Evolutionary conservation across 257 asterid genomes (phyloP), one percentile per base, ranked within the genome.

Genomic region (Nicotiana benthamiana): DNA sequence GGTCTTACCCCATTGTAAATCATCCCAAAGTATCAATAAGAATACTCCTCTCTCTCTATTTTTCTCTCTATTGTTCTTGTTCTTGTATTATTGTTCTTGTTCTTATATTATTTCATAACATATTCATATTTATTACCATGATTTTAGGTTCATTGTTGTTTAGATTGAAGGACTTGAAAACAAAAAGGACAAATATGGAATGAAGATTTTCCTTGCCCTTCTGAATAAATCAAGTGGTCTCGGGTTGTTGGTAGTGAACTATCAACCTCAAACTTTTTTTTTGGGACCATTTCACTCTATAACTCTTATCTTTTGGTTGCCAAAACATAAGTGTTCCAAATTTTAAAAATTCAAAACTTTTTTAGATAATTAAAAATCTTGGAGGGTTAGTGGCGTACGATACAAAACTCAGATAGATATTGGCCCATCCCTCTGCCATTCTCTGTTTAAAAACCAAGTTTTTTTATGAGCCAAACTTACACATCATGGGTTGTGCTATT

Each of bases 151-250:
- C 20, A 53, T 17, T 53, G 22, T 53, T 53, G 60, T 53, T 53
- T 15, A 20, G 60, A 53, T 53, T 53, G 81, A 91, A 93, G 10
- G 93, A 90, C 87, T 68, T 82, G 89, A 27, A 86, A 97, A 51
- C 0, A 94, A 87, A 79, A 92, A 92, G 57, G 94, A 91, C 98
- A 56, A 91, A 92, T 88, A 91, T 94, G 0, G 97, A 87, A 32
- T 91, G 85, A 80, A 92, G 28, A 83, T 72, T 93, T 75, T 88
- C 89, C 18, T 88, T 87, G 63, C 77, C 93, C 65, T 80, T 87
- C 54, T 48, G 54, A 48, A 48, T 48, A 82, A 3, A 94, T 77
- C 84, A 92, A 92, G 64, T 59, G 64, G 64, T 59, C 30, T 67
- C n/a, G 34, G 9, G 87, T 92, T 28, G 89, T 81, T 46, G 97